Percentiles rank a stretch among this genome's conserved stretches.
phyloP scores from a whole-genome alignment of 169 alveolate species.

The Plasmodium coatneyi region DNA sequence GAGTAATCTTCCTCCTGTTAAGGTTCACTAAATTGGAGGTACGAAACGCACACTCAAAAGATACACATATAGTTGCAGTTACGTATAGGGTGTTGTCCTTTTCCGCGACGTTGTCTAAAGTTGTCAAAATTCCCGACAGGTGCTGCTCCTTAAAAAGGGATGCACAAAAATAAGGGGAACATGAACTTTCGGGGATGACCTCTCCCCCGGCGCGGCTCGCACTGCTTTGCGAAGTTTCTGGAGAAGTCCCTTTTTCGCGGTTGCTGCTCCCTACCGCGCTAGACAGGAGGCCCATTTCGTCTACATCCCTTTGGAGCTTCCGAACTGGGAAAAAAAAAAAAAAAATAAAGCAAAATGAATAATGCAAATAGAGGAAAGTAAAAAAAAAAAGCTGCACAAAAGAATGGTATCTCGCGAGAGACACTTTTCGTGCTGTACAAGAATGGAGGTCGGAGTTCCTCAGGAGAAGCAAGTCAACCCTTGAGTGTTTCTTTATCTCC shows the following conservation, averaged over 20 bases:
- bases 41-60: not conserved
- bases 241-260: not conserved
- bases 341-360: not conserved
- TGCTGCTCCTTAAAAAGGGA: constrained; percentile 24
- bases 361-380: not conserved
- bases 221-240: not conserved
- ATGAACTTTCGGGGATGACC: not conserved
- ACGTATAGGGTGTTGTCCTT: constrained; percentile 38
- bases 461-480: constrained; percentile 18
- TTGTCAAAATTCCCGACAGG: constrained; percentile 9
- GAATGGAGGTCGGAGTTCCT: not conserved
- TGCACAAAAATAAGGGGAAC: not conserved
- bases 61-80: not conserved
- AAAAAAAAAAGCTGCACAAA: not conserved
- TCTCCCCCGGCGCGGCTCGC: not conserved
- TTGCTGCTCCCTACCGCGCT: constrained; percentile 4
- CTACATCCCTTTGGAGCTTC: constrained; percentile 15
- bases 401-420: not conserved
- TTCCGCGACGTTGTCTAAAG: constrained; percentile 12
- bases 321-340: constrained; percentile 13
- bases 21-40: not conserved
- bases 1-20: not conserved
- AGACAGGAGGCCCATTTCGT: constrained; percentile 39
- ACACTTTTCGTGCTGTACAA: not conserved
- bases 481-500: constrained; percentile 23